A percentile compares a stretch with the other conserved stretches of the same genome.
These are phyloP conservation scores for Vararia minispora DNA, from an alignment of 768 basidiomycete species.

Conservation along the genomic window DNA sequence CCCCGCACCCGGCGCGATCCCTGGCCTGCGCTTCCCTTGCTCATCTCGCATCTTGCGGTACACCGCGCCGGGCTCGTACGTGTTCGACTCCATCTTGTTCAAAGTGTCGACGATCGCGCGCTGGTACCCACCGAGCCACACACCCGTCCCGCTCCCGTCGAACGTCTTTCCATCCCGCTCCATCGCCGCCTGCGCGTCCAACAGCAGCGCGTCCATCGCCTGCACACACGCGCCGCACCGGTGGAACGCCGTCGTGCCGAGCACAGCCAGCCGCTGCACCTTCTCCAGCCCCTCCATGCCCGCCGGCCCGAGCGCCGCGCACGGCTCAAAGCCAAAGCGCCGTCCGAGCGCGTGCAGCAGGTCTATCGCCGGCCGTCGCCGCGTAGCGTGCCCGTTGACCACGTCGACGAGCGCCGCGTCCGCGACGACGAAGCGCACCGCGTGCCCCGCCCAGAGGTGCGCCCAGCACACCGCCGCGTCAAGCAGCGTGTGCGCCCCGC, in stretches of 20 bases:
- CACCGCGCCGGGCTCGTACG: conserved; percentile 3
- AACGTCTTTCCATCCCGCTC: conserved; percentile 4
- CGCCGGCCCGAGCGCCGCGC: background rate
- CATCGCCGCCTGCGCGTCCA: background rate
- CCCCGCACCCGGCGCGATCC: background rate
- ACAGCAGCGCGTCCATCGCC: conserved; percentile 9
- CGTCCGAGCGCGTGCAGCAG: conserved; percentile 8
- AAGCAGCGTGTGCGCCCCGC: conserved; percentile 10
- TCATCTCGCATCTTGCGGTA: conserved; percentile 9
- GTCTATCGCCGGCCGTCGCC: conserved; percentile 5
- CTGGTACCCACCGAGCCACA: conserved; percentile 4
- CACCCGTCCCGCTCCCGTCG: conserved; percentile 1
- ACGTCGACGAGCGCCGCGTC: conserved; percentile 10
- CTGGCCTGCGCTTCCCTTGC: background rate
- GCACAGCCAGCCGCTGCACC: conserved; percentile 1
- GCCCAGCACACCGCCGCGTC: conserved; percentile 13
- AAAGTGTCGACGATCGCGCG: no score
- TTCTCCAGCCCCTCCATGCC: background rate
- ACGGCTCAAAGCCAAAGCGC: conserved; percentile 10
- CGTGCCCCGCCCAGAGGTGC: conserved; percentile 7
- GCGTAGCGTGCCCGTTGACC: conserved; percentile 4
- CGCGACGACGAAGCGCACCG: conserved; percentile 8
- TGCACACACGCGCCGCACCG: conserved; percentile 7
- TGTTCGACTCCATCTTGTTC: no score
- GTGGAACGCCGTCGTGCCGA: conserved; percentile 5